A percentile compares a stretch with the other conserved stretches of the same genome.
Conservation (phyloP, 2,329 filamentous ascomycete genomes). For the Aspergillus eucalypticola region DNA sequence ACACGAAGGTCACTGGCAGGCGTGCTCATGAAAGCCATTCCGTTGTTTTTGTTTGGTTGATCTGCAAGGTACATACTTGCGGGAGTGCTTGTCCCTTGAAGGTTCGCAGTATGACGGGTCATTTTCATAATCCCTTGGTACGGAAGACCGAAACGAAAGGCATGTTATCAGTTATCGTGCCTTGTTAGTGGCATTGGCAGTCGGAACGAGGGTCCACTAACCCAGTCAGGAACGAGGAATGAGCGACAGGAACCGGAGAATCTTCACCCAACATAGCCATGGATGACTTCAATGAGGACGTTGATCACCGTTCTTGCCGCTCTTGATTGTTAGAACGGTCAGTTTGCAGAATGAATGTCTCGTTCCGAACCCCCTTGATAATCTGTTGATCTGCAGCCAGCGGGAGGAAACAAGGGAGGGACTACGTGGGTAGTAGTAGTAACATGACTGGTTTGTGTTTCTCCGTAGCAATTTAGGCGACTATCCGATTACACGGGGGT, state of each 20-base stretch:
- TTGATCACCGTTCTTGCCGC: neutral
- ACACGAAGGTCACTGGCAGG: neutral
- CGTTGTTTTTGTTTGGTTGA: neutral
- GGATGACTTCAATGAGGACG: constrained; percentile 19
- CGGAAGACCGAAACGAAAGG: neutral
- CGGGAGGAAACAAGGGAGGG: neutral
- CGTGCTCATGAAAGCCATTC: neutral
- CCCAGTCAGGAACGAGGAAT: constrained; percentile 22
- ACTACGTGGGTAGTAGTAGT: neutral
- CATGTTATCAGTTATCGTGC: neutral
- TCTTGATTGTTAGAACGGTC: neutral
- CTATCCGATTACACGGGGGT: neutral
- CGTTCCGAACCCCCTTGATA: neutral
- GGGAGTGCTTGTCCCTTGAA: neutral
- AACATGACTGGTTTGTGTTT: neutral
- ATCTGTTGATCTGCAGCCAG: neutral
- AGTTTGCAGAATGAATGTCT: neutral
- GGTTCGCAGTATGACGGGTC: neutral
- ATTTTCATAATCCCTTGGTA: neutral
- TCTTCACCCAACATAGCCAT: constrained; percentile 11
- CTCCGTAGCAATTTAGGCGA: neutral
- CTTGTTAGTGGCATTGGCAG: neutral
- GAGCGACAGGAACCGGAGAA: constrained; percentile 15
- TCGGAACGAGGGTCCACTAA: constrained; percentile 16
- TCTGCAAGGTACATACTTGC: neutral